Evolutionary conservation across 164 flowering plant species (phyloP), one percentile per base, ranked within the genome.

Genomic region (Dillenia turbinata): DNA sequence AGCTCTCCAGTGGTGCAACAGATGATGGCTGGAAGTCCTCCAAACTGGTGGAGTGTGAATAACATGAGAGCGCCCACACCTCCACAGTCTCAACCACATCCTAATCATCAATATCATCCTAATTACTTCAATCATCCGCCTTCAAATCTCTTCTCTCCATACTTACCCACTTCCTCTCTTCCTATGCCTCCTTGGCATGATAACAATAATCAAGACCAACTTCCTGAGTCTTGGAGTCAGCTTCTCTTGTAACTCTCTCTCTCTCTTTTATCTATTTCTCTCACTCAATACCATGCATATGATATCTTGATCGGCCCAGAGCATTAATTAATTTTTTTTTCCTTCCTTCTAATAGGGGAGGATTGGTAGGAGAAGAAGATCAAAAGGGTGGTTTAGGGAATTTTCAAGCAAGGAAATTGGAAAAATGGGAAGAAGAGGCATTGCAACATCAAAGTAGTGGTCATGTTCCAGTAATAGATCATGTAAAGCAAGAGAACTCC

Each of bases 191-290:
- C 75, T 65, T 19, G 74, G 76, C 70, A 70, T 71, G 79, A 73
- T 66, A 65, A 62, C 62, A 75, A 69, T 54, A 77, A 66, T n/a
- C 80, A 67, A 16, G 77, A 78, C 44, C 40, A 33, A 33, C 77
- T 77, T 75, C 88, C 89, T n/a, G 84, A 86, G 76, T 82, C 97
- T 19, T 88, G 90, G 97, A 86, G 92, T 77, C 92, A 90, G 60
- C 81, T 90, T 1, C 88, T 86, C 45, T 17, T 78, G 86, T 84
- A 78, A 75, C 52, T 58, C 52, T 56, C 66, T 63, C 66, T 45
- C 60, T 65, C 62, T 66, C 53, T 46, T 55, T 61, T 61, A 50
- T 65, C 69, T 73, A 62, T 61, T 52, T 73, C 59, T 60, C 61
- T 65, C 69, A 46, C 45, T 24, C 33, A 49, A 10, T 15, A 33